Evolutionary conservation across 192 early-diverging fungal species (phyloP).

Genomic region (Backusella sp.): DNA sequence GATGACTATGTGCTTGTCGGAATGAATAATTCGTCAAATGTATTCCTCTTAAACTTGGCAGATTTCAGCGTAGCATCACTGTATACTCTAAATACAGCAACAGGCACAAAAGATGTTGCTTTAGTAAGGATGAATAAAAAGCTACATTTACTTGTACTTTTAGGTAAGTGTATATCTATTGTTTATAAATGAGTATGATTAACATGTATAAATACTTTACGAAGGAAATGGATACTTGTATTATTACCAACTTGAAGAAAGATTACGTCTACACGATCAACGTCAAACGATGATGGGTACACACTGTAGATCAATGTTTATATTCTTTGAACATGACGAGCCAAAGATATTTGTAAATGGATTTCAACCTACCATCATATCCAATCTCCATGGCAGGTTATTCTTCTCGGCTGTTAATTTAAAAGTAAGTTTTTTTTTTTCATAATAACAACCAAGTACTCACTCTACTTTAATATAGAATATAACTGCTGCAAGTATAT

Average conservation of each 20-base stretch:
- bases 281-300: constrained; percentile 69
- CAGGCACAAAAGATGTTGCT: constrained; percentile 69
- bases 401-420: constrained; percentile 84
- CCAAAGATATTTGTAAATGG: constrained; percentile 76
- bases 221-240: constrained; percentile 78
- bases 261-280: constrained; percentile 15
- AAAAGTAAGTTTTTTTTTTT: constrained; percentile 44
- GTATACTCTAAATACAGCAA: constrained; percentile 47
- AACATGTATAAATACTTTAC: no score
- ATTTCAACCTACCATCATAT: constrained; percentile 82
- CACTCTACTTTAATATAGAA: constrained; percentile 4
- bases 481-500: constrained; percentile 33
- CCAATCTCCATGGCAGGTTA: constrained; percentile 64
- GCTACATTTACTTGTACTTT: constrained; percentile 69
- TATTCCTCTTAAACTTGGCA: background rate
- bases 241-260: constrained; percentile 53
- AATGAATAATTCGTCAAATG: background rate
- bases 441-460: background rate
- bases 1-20: constrained; percentile 51
- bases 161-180: constrained; percentile 42
- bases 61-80: constrained; percentile 24
- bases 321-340: constrained; percentile 43
- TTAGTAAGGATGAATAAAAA: constrained; percentile 61
- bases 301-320: constrained; percentile 64
- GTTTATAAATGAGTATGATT: no score